Evolutionary conservation across 768 basidiomycete species (phyloP), one percentile per base, ranked within the genome.

Genomic region (Lyophyllum atratum): DNA sequence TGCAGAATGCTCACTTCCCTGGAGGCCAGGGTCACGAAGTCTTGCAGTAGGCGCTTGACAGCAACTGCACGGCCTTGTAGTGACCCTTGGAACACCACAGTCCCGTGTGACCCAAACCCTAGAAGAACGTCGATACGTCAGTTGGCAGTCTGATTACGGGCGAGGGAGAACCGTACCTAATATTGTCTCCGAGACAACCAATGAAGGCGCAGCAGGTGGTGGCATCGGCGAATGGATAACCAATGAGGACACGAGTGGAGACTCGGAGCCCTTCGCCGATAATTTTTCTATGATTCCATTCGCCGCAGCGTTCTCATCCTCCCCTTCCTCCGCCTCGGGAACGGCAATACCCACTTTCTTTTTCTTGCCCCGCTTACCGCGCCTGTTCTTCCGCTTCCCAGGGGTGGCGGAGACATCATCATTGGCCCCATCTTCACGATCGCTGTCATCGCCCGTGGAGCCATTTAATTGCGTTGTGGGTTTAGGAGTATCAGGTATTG

Each of bases 21-120:
- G 3, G 87, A 81, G 7, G 95, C 95, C 34, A 99, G 85, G 0
- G 94, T 96, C 54, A 96, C 93, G 65, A 98, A 98, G 71, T 98
- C 95, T 63, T 89, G 90, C 7, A 98, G 82, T 3, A 99, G 83
- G 0, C 97, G 92, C 71, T 99, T 98, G 55, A 99, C 95, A n/a
- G 97, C 97, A 0, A 99, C 97, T 0, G 96, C 90, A 51, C 97
- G 89, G 0, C 93, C 95, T 75, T 98, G 96, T n/a, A 98, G 84
- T 7, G 94, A 90, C 2, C 96, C 97, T 66, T 90, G 84, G 74
- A 85, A 94, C 3, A 99, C 97, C 40, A 98, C 91, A 0, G 97
- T 99, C 6, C 97, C 97, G 66, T 98, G 95, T 0, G 95, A 98
- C 2, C 95, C 95, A 64, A 90, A 93, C 4, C 95, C 95, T 97